phyloP scores from a whole-genome alignment of 2,329 filamentous ascomycete genomes.

The Dissoconium aciculare region DNA sequence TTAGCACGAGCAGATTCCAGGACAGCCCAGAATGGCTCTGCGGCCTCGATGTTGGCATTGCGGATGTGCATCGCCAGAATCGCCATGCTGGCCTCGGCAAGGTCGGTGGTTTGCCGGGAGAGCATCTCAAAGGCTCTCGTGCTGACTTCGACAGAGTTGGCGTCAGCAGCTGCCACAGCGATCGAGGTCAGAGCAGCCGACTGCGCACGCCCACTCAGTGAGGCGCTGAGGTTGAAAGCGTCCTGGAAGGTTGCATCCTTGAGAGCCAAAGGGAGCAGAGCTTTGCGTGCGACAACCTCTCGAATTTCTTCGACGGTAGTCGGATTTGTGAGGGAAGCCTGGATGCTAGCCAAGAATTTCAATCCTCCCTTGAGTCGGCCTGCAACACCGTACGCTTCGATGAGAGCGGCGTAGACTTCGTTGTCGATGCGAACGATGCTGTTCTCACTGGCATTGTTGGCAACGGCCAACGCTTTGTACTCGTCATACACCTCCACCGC shows the following conservation, averaged over 20 bases:
- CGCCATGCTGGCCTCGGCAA: conserved; percentile 51
- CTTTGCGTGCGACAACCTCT: conserved; percentile 54
- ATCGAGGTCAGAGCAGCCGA: conserved; percentile 55
- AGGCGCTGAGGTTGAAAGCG: conserved; percentile 56
- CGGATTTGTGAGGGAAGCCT: conserved; percentile 38
- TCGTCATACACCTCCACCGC: conserved; percentile 93
- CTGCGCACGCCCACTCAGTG: conserved; percentile 44
- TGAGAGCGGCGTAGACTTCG: conserved; percentile 77
- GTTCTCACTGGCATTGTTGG: conserved; percentile 59
- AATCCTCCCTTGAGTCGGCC: conserved; percentile 67
- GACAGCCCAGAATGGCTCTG: conserved; percentile 66
- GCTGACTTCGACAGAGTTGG: conserved; percentile 54
- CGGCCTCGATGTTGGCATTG: conserved; percentile 60
- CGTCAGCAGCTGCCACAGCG: conserved; percentile 65
- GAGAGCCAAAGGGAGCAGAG: conserved; percentile 66
- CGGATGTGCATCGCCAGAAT: conserved; percentile 79
- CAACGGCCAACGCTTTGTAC: conserved; percentile 78
- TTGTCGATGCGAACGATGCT: conserved; percentile 60
- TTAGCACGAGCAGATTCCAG: conserved; percentile 48
- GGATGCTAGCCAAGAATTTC: conserved; percentile 72
- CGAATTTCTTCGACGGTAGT: conserved; percentile 38
- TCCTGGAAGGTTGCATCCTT: conserved; percentile 54
- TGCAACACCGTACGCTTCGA: conserved; percentile 74
- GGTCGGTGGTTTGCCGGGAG: conserved; percentile 33
- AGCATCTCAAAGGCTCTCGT: conserved; percentile 39